phyloP scores from a whole-genome alignment of 805 yeast species.

The Myxozyma neglecta region DNA sequence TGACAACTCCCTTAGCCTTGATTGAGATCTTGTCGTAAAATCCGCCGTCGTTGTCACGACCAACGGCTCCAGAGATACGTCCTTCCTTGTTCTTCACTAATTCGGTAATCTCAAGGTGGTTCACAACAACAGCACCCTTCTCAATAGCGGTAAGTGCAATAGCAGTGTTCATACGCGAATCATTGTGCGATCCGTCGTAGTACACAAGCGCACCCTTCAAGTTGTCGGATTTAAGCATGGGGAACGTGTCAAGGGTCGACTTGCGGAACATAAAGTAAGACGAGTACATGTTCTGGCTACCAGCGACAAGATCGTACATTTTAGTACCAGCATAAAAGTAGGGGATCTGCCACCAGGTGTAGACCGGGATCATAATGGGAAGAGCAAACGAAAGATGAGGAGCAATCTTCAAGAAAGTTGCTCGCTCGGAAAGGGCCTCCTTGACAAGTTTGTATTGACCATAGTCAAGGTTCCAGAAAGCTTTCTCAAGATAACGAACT shows the following conservation, averaged over 20 bases:
- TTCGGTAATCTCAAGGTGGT: slow-evolving; percentile 79
- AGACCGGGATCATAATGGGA: slow-evolving; percentile 95
- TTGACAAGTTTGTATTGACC: slow-evolving; percentile 85
- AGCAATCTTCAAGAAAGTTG: slow-evolving; percentile 82
- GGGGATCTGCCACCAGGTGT: slow-evolving; percentile 93
- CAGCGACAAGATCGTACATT: slow-evolving; percentile 90
- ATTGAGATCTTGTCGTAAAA: slow-evolving; percentile 14
- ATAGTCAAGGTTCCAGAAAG: slow-evolving; percentile 84
- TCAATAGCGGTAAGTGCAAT: slow-evolving; percentile 83
- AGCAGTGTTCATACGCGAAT: slow-evolving; percentile 83
- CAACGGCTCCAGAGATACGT: slow-evolving; percentile 72
- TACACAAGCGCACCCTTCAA: slow-evolving; percentile 89
- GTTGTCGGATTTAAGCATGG: slow-evolving; percentile 74
- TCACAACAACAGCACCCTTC: slow-evolving; percentile 84
- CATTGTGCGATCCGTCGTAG: slow-evolving; percentile 94
- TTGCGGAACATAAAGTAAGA: slow-evolving; percentile 70
- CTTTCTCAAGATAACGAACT: slow-evolving; percentile 91
- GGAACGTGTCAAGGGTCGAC: slow-evolving; percentile 71
- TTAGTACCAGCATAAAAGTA: slow-evolving; percentile 90
- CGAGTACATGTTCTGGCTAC: slow-evolving; percentile 72
- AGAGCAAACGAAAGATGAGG: slow-evolving; percentile 84
- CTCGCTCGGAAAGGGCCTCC: slow-evolving; percentile 85
- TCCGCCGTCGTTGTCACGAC: slow-evolving; percentile 52
- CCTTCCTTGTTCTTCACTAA: slow-evolving; percentile 63
- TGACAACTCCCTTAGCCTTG: slow-evolving; percentile 56